Evolutionary conservation across 116 monocot genomes (phyloP), one percentile per base, ranked within the genome.

Genomic region (Papilionanthe hybrid): DNA sequence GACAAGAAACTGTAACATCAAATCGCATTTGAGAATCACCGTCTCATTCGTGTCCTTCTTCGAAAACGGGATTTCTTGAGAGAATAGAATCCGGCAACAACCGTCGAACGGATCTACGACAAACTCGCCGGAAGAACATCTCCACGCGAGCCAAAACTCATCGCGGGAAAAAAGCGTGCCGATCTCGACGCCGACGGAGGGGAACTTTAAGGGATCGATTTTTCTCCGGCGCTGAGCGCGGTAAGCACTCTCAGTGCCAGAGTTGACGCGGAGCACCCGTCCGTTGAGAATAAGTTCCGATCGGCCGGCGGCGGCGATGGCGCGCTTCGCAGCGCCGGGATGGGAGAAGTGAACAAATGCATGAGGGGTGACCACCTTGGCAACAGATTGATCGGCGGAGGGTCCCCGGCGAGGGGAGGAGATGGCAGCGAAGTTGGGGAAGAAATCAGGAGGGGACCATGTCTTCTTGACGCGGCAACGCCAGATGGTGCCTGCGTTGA

Each of bases 301-400:
- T 8, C 80, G 32, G 5, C 77, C 94, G 1, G 91, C 86, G 20
- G 84, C 87, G 72, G 78, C 30, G 28, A 91, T 72, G 22, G 91
- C 87, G 11, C 78, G 83, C 42, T 79, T 82, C 27, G 94, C 98
- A 9, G 86, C 91, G 28, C 85, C 85, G 19, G 87, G 84, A 37
- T 50, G 41, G 43, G 84, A 88, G 82, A 98, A 98, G 80, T 98
- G 95, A 22, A 98, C 89, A 71, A 94, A 98, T 5, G 94, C 98
- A 81, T 94, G 98, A 7, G 94, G 95, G 2, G 72, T 78, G 30
- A 87, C 78, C 43, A 48, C 85, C 75, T 88, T 86, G 42, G 32
- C 47, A 67, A 80, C 84, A 53, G 84, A 80, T 5, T 83, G 55
- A 17, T n/a, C 60, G 73, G 41, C 43, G 0, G 49, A 10, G 8